phyloP scores from a whole-genome alignment of 768 basidiomycete genomes.

The Pleurotus pulmonarius region DNA sequence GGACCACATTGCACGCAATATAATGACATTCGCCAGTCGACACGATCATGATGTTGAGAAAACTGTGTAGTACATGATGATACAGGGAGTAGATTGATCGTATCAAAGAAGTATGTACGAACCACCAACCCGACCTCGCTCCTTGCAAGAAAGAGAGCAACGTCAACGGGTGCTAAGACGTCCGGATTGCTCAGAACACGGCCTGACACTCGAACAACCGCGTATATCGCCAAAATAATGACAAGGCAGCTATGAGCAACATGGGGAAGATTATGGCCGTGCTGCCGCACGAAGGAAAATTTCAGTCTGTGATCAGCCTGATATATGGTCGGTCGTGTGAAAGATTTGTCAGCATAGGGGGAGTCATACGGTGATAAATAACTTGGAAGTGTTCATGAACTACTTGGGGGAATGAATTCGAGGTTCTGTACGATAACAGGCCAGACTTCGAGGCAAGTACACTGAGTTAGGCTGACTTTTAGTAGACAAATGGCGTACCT shows the following conservation, averaged over 20 bases:
- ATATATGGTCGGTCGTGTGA: no score
- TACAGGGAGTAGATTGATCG: no score
- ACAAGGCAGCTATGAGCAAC: constrained; percentile 79
- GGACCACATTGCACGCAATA: background rate
- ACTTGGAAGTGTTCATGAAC: constrained; percentile 5
- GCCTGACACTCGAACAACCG: constrained; percentile 89
- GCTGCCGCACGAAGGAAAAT: constrained; percentile 69
- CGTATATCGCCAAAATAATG: constrained; percentile 34
- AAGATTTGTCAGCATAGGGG: no score
- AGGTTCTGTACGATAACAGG: constrained; percentile 60
- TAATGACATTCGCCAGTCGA: no score
- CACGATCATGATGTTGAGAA: no score
- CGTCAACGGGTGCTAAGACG: constrained; percentile 79
- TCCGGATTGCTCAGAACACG: constrained; percentile 71
- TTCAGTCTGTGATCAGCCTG: constrained; percentile 3
- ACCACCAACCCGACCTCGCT: constrained; percentile 80
- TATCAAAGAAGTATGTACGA: constrained; percentile 30
- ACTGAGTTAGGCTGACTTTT: no score
- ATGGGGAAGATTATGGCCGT: constrained; percentile 76
- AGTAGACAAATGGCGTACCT: constrained; percentile 34
- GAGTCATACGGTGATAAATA: constrained; percentile 5
- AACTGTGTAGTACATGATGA: no score
- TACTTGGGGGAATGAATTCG: constrained; percentile 47
- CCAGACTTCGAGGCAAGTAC: constrained; percentile 44
- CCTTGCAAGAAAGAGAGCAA: constrained; percentile 33